These are phyloP conservation scores for Polychaeton citri DNA, from an alignment of 2,329 filamentous ascomycete species.

Conservation along the genomic window DNA sequence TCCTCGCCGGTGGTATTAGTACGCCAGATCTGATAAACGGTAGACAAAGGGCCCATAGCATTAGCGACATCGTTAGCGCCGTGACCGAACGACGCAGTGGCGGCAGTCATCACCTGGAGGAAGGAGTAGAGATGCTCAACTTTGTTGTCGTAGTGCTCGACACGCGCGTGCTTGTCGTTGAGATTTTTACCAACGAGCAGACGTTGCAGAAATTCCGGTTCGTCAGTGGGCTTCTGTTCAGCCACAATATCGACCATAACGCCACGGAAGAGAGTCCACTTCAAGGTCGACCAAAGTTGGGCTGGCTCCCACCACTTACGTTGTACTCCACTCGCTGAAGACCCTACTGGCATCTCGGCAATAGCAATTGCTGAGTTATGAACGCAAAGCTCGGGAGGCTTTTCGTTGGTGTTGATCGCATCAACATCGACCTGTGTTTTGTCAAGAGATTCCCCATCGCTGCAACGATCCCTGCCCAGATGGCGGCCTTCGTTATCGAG, in stretches of 20 bases:
- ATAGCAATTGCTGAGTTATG: slow-evolving; percentile 2
- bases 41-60: slow-evolving; percentile 47
- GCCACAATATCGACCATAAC: slow-evolving; percentile 36
- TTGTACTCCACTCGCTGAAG: slow-evolving; percentile 5
- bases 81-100: slow-evolving; percentile 57
- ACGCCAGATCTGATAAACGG: slow-evolving; percentile 46
- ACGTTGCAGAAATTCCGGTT: slow-evolving; percentile 23
- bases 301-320: slow-evolving; percentile 29
- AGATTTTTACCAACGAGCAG: slow-evolving; percentile 10
- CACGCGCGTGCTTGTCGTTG: slow-evolving; percentile 33
- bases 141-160: slow-evolving; percentile 46
- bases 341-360: slow-evolving; percentile 2
- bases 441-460: slow-evolving; percentile 8
- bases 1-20: slow-evolving; percentile 31
- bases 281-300: slow-evolving; percentile 33
- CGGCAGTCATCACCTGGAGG: slow-evolving; percentile 53
- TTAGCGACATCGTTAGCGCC: slow-evolving; percentile 56
- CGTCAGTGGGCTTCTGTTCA: slow-evolving; percentile 26
- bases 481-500: slow-evolving; percentile 24
- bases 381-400: slow-evolving; percentile 1
- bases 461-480: no score
- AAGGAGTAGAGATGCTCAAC: slow-evolving; percentile 52
- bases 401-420: no score
- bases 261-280: slow-evolving; percentile 36
- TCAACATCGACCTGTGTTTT: slow-evolving; percentile 4